Evolutionary conservation across 352 stramenopile species (phyloP), one percentile per base, ranked within the genome.

Genomic region (Halophytophthora batemanensis): DNA sequence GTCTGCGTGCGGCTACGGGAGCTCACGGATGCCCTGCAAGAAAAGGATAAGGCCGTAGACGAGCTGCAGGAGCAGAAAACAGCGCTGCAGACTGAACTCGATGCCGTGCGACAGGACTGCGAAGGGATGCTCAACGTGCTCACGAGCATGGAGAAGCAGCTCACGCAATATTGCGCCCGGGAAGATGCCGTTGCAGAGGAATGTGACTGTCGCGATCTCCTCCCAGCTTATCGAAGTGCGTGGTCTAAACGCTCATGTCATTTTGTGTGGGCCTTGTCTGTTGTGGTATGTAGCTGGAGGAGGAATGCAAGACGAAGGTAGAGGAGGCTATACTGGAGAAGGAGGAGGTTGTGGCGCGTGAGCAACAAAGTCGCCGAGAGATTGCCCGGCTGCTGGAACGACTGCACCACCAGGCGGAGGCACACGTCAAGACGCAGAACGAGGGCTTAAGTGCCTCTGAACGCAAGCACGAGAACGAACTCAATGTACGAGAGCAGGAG

Each of bases 51-150:
- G 19, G 18, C 55, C 1, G 40, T 88, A 0, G 78, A 90, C 29
- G 65, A 80, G 17, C 45, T 86, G 1, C 69, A 87, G 31, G 75
- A 87, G 3, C 56, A 59, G 38, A 69, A 71, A 12, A 61, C 48
- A 0, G 44, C 41, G 2, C 31, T 85, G 2, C 69, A 75, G 18
- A 36, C 57, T 15, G 82, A 93, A n/a, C 49, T 89, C 1, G 82
- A 91, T 3, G 57, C 64, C n/a, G 77, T 84, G 7, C 69, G 77
- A 1, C 74, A 87, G 25, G 82, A 93, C 37, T 91, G 80, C 19
- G 82, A 93, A 61, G 82, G 80, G 6, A 93, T 93, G 78, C 44
- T 93, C 3, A 72, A 74, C n/a, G 82, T 93, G 25, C 73, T 93
- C 40, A 87, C 70, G 18, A 78, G 66, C 17, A 93, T 93, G 82